Evolutionary conservation across 176 grass and related monocot genomes (phyloP).

Genomic region (Oryza longistaminata): DNA sequence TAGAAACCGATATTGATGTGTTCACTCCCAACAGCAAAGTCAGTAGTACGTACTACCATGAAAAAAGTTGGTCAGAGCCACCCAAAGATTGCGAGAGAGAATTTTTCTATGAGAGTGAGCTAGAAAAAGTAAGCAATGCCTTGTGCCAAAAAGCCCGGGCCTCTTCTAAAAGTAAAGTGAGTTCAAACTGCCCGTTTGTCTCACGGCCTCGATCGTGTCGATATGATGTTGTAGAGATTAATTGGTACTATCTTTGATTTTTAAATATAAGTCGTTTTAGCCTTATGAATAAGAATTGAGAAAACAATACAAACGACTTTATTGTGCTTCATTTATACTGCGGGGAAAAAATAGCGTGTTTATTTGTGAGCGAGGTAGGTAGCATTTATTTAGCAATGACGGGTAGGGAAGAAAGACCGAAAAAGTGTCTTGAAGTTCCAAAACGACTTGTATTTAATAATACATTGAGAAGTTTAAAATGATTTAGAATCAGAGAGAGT

Average conservation of each 20-base stretch:
- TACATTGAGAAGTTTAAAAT: neutral
- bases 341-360: neutral
- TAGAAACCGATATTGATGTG: neutral
- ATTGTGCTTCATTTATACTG: neutral
- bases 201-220: neutral
- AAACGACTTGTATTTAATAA: neutral
- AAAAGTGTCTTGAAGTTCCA: neutral
- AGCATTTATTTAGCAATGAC: neutral
- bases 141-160: neutral
- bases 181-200: neutral
- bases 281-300: neutral
- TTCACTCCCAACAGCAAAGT: neutral
- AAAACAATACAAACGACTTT: neutral
- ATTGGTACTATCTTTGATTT: neutral
- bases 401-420: neutral
- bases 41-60: neutral
- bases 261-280: neutral
- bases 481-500: neutral
- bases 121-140: neutral
- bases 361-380: neutral
- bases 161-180: neutral
- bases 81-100: neutral
- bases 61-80: conserved; percentile 1
- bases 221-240: neutral
- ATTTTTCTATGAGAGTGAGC: neutral